A percentile compares a stretch with the other conserved stretches of the same genome.
These are phyloP conservation scores for Sisymbrium altissimum DNA, from an alignment of 345 rosid genomes.

Conservation along the genomic window DNA sequence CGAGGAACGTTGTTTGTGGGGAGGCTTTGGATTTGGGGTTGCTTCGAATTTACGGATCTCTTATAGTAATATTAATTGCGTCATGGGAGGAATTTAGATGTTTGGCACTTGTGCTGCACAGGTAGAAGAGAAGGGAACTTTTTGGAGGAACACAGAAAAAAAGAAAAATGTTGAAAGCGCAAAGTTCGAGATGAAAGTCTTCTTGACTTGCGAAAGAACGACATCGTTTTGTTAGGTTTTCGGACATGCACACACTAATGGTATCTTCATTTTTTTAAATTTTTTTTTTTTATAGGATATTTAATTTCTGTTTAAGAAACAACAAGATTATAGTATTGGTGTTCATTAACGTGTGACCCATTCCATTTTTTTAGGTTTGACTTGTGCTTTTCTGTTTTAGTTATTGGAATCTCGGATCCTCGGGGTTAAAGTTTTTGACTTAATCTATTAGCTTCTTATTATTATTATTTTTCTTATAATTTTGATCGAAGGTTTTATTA, in stretches of 20 bases:
- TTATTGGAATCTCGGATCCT: conserved; percentile 11
- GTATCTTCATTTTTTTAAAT: neutral
- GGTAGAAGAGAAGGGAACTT: conserved; percentile 21
- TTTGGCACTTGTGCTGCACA: conserved; percentile 20
- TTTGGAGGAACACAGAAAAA: neutral
- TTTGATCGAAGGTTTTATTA: too few species aligned
- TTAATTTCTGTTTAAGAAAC: neutral
- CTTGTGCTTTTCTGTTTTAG: conserved; percentile 12
- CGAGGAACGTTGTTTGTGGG: conserved; percentile 13
- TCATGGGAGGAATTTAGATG: neutral
- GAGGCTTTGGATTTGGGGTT: conserved; percentile 14
- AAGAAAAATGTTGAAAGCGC: neutral
- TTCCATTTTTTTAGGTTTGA: conserved; percentile 14
- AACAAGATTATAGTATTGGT: neutral
- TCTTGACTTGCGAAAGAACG: neutral
- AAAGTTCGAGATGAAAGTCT: conserved; percentile 24
- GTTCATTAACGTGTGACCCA: conserved; percentile 15
- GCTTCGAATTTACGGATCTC: conserved; percentile 33
- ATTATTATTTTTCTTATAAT: too few species aligned
- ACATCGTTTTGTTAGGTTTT: neutral
- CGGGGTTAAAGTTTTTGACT: conserved; percentile 11
- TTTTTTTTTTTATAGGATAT: neutral
- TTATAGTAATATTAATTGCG: neutral
- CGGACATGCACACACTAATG: conserved; percentile 20
- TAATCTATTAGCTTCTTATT: neutral